phyloP scores from a whole-genome alignment of 306 rosid species.

The Macrotyloma uniflorum region DNA sequence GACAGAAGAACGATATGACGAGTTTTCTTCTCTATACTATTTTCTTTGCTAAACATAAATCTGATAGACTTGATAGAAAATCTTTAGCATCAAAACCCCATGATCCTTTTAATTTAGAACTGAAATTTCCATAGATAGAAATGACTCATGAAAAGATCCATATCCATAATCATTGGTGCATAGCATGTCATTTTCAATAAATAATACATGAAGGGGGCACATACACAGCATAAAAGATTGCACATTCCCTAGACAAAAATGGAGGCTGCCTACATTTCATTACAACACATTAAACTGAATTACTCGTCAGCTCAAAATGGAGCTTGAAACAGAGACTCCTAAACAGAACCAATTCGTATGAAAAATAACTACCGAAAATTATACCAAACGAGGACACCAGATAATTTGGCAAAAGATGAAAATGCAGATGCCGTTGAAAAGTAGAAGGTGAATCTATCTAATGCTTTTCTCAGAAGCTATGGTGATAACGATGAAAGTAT shows the following conservation, averaged over 20 bases:
- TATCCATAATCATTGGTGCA: neutral
- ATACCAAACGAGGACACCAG: too few species aligned
- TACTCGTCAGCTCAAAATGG: too few species aligned
- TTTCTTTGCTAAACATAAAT: neutral
- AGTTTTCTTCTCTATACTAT: too few species aligned
- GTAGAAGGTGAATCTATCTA: neutral
- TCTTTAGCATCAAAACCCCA: neutral
- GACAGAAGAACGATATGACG: too few species aligned
- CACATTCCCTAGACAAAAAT: constrained; percentile 30
- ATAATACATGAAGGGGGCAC: neutral
- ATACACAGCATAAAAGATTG: neutral
- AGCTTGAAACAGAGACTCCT: constrained; percentile 13
- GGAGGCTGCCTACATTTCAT: constrained; percentile 36
- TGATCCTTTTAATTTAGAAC: too few species aligned
- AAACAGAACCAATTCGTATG: neutral
- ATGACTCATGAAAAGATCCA: too few species aligned
- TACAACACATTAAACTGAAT: constrained; percentile 30
- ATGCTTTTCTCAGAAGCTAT: constrained; percentile 23
- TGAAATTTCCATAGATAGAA: too few species aligned
- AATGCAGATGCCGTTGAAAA: neutral
- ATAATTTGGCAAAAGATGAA: constrained; percentile 11
- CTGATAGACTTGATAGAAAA: neutral
- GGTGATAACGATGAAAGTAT: neutral
- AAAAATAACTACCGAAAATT: too few species aligned
- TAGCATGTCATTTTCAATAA: neutral